phyloP scores from a whole-genome alignment of 352 stramenopile genomes.

The Phytophthora ramorum region DNA sequence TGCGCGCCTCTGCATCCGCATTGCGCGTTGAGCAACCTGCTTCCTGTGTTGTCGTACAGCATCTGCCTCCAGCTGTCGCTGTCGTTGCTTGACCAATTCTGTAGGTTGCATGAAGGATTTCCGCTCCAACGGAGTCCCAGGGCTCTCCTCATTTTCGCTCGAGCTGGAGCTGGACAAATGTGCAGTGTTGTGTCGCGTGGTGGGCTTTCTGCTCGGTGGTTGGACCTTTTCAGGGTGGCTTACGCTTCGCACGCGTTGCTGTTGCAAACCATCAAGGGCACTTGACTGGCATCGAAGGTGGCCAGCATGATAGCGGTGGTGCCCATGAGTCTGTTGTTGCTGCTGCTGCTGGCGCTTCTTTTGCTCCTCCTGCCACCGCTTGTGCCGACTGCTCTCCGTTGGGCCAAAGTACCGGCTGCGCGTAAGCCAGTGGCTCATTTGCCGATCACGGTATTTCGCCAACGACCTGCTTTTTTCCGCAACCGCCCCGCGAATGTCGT shows the following conservation, averaged over 20 bases:
- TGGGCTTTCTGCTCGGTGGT: constrained; percentile 4
- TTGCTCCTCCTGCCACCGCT: constrained; percentile 77
- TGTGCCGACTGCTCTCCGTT: constrained; percentile 79
- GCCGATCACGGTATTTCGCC: constrained; percentile 62
- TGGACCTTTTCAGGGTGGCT: constrained; percentile 47
- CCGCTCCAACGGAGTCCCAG: constrained; percentile 39
- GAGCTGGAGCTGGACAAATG: constrained; percentile 30
- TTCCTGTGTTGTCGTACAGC: constrained; percentile 31
- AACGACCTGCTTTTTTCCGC: constrained; percentile 63
- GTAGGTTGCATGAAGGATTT: constrained; percentile 75
- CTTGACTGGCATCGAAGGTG: constrained; percentile 10
- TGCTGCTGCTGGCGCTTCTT: constrained; percentile 51
- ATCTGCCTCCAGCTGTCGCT: constrained; percentile 34
- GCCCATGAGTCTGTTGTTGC: constrained; percentile 36
- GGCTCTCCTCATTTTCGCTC: constrained; percentile 40
- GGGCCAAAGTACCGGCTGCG: constrained; percentile 82
- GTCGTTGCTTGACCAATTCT: constrained; percentile 50
- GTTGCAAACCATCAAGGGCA: constrained; percentile 16
- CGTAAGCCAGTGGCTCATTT: constrained; percentile 58
- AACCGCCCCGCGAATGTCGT: constrained; percentile 72
- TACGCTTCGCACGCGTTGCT: constrained; percentile 41
- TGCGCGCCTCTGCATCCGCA: constrained; percentile 46
- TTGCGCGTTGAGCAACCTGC: constrained; percentile 36
- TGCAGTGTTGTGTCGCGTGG: constrained; percentile 5
- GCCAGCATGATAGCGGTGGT: constrained; percentile 31